phyloP scores from a whole-genome alignment of 1,284 basidiomycete species.

The Fomitiporia mediterranea region DNA sequence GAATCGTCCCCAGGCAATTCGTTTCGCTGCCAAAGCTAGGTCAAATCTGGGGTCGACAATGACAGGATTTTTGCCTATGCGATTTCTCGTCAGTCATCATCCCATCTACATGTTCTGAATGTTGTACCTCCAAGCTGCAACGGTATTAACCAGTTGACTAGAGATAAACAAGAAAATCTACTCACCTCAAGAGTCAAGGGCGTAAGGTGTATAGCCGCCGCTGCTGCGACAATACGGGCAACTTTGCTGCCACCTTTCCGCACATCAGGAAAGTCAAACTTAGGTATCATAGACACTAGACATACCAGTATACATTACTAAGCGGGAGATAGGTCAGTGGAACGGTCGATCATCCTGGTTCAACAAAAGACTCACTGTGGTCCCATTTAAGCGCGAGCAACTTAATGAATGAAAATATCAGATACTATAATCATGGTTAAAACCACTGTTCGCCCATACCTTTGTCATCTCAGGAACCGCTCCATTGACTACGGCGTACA shows the following conservation, averaged over 20 bases:
- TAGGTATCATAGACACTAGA: not conserved
- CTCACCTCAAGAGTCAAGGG: conserved; percentile 64
- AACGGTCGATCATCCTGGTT: conserved; percentile 32
- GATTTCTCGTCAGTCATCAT: not conserved
- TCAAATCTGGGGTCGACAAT: conserved; percentile 47
- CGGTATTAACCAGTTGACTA: conserved; percentile 23
- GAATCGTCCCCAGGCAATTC: conserved; percentile 55
- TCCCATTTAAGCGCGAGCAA: conserved; percentile 8
- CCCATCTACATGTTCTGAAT: no score
- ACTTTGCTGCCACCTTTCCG: conserved; percentile 50
- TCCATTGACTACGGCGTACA: conserved; percentile 53
- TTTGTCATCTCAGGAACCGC: conserved; percentile 51
- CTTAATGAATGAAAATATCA: conserved; percentile 9
- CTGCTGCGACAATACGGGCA: conserved; percentile 55
- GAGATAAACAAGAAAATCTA: conserved; percentile 32
- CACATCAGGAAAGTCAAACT: conserved; percentile 5
- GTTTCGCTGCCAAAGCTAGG: conserved; percentile 38
- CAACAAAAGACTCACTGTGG: conserved; percentile 39
- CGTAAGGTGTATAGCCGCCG: conserved; percentile 61
- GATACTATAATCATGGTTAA: not conserved
- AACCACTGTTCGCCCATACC: conserved; percentile 32
- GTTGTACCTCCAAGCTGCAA: conserved; percentile 31
- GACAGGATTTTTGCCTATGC: conserved; percentile 58
- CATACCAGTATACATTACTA: conserved; percentile 51
- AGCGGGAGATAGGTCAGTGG: no score